Evolutionary conservation across 1,284 basidiomycete genomes (phyloP), one percentile per base, ranked within the genome.

Genomic region (Termitomyces sp.): DNA sequence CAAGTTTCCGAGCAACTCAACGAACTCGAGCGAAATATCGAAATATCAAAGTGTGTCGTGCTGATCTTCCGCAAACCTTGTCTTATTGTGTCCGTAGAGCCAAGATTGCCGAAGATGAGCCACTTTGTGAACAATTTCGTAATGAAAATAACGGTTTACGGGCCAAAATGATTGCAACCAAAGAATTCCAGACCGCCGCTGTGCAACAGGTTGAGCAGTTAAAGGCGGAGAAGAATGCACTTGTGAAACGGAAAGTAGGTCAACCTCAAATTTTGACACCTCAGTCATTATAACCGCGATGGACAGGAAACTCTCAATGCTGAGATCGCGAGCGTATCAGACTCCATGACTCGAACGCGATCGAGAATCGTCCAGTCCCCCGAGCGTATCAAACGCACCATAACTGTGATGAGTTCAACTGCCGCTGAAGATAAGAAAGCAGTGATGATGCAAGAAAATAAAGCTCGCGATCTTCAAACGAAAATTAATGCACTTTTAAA

Each of bases 361-460:
- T 72, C 81, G 10, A 82, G 91, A 28, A 86, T 95, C 53, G 91
- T 95, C 1, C 89, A 91, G 61, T 92, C 90, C 0, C 91, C 91
- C 0, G 91, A 95, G 42, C 79, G 92, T 34, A 86, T 93, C 61
- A 86, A 84, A 65, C 81, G 85, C 50, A 86, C 83, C 41, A 93
- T 95, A 55, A 69, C 76, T 13, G 77, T 80, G 24, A 91, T 93
- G 87, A 76, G 78, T 3, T 64, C 70, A 8, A 81, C 78, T 0
- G 80, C 79, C 0, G 66, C 77, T 52, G 79, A 85, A 60, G 79
- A 86, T 60, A 81, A 87, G 70, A 79, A 77, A 52, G 74, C 74
- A 0, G 73, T 88, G 13, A 72, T 76, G 0, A 67, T 76, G 54
- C 79, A 84, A 54, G 86, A 91, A 61, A 73, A 76, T 14, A 91